These are phyloP conservation scores for Leucocoprinus birnbaumii DNA, from an alignment of 768 basidiomycete genomes.

Conservation along the genomic window DNA sequence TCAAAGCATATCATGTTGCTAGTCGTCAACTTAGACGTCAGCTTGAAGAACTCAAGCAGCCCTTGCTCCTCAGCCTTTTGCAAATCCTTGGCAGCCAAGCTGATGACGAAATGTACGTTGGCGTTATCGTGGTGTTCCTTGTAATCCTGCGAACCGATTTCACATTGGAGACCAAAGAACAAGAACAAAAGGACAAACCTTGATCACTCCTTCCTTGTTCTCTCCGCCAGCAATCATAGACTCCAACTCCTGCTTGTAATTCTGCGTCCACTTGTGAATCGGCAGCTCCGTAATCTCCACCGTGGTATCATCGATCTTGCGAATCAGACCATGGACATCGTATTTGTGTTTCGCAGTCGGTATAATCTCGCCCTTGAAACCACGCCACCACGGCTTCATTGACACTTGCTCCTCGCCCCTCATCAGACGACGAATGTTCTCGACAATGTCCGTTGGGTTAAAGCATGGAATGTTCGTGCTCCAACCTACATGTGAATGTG, in stretches of 20 bases:
- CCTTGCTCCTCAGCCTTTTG: conserved; percentile 90
- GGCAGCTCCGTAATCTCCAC: conserved; percentile 95
- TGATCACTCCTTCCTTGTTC: conserved; percentile 57
- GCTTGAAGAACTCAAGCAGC: conserved; percentile 87
- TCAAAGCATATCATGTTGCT: conserved; percentile 99
- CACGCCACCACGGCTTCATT: conserved; percentile 98
- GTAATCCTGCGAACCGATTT: conserved; percentile 66
- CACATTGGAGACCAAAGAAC: neutral
- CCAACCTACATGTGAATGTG: conserved; percentile 69
- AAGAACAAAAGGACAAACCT: conserved; percentile 41
- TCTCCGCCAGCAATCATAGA: conserved; percentile 65
- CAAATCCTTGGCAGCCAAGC: conserved; percentile 76
- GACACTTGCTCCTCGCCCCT: conserved; percentile 74
- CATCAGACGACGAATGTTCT: conserved; percentile 86
- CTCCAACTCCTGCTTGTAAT: conserved; percentile 91
- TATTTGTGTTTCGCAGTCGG: conserved; percentile 82
- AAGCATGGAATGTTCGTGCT: conserved; percentile 90
- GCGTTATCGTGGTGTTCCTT: conserved; percentile 94
- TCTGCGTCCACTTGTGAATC: conserved; percentile 92
- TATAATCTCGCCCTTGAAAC: conserved; percentile 88
- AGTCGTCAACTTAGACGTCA: conserved; percentile 80
- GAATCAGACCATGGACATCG: conserved; percentile 70
- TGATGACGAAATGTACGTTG: conserved; percentile 85
- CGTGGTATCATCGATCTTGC: conserved; percentile 82
- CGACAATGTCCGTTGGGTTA: conserved; percentile 89